phyloP scores from a whole-genome alignment of 2,329 filamentous ascomycete genomes.

The Trichoderma atrobrunneum region DNA sequence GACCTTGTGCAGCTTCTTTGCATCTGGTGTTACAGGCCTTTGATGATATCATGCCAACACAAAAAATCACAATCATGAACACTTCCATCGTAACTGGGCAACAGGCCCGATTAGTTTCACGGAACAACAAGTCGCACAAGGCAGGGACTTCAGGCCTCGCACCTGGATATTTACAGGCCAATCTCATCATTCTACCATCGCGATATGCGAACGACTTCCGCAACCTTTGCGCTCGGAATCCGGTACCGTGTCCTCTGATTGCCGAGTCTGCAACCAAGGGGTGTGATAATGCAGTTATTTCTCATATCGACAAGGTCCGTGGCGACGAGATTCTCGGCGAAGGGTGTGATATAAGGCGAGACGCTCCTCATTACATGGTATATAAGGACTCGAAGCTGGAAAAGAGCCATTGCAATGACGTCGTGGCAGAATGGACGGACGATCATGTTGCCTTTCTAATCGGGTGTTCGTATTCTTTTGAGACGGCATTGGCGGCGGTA shows the following conservation, averaged over 20 bases:
- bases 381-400: constrained; percentile 49
- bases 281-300: constrained; percentile 38
- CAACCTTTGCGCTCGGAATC: constrained; percentile 57
- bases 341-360: constrained; percentile 55
- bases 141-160: constrained; percentile 53
- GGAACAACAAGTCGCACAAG: constrained; percentile 38
- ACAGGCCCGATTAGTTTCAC: constrained; percentile 44
- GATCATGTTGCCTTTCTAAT: constrained; percentile 62
- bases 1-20: neutral
- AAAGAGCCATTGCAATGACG: constrained; percentile 39
- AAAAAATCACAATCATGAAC: neutral
- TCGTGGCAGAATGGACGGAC: constrained; percentile 51
- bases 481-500: constrained; percentile 50
- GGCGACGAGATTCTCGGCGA: constrained; percentile 30
- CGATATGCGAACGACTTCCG: constrained; percentile 57
- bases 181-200: constrained; percentile 58
- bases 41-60: neutral
- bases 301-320: constrained; percentile 27
- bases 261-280: constrained; percentile 49
- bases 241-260: constrained; percentile 60
- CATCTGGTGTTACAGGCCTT: neutral
- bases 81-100: constrained; percentile 25
- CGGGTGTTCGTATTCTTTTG: constrained; percentile 64
- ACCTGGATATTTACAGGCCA: constrained; percentile 57
- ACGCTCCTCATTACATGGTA: constrained; percentile 57